phyloP scores from a whole-genome alignment of 257 asterid genomes.

The Oldenlandia corymbosa region DNA sequence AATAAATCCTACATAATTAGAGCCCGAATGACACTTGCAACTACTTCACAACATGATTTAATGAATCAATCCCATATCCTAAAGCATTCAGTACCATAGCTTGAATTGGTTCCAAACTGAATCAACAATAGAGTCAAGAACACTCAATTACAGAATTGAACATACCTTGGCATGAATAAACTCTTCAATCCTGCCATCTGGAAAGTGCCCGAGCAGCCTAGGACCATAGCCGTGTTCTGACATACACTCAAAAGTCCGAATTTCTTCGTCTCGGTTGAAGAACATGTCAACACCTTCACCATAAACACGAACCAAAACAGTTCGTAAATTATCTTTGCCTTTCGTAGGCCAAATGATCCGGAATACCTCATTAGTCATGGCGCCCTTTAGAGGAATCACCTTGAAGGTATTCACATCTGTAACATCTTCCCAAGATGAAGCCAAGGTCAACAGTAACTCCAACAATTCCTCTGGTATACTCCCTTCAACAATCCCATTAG shows the following conservation, averaged over 20 bases:
- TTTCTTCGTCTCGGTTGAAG: conserved; percentile 76
- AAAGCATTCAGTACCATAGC: not conserved
- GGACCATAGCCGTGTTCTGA: conserved; percentile 78
- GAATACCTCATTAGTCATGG: conserved; percentile 79
- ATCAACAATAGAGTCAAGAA: too few species aligned
- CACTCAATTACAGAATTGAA: not conserved
- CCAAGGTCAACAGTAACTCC: conserved; percentile 42
- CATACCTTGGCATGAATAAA: conserved; percentile 90
- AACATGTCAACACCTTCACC: conserved; percentile 83
- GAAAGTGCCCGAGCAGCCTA: conserved; percentile 59
- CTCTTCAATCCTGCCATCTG: conserved; percentile 81
- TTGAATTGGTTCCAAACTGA: too few species aligned
- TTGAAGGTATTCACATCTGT: conserved; percentile 38
- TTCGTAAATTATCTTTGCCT: conserved; percentile 29
- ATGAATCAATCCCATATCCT: not conserved
- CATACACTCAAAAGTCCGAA: conserved; percentile 51
- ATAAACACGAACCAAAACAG: conserved; percentile 69
- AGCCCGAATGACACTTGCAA: not conserved
- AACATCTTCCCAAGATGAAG: conserved; percentile 63
- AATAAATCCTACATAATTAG: too few species aligned
- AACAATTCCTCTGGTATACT: conserved; percentile 52
- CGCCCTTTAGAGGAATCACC: conserved; percentile 62
- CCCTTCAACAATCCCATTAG: conserved; percentile 43
- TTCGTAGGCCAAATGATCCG: conserved; percentile 62
- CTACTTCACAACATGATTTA: not conserved